phyloP scores from a whole-genome alignment of 31 red algal genomes.

The Odonthalia washingtoniensis region DNA sequence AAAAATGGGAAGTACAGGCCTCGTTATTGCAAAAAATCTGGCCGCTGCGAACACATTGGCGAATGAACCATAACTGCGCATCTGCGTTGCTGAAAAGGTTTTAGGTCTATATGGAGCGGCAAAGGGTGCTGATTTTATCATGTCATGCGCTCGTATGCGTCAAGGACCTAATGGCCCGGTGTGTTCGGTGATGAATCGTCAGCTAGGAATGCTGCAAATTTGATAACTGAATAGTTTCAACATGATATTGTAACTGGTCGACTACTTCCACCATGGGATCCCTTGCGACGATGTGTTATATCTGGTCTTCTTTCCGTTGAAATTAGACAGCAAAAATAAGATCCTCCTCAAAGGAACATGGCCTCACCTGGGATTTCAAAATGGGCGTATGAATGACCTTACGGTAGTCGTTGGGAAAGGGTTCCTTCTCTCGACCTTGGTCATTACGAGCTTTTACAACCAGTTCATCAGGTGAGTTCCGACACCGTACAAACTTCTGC shows the following conservation, averaged over 20 bases:
- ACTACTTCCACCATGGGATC: conserved; percentile 81
- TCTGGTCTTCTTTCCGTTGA: conserved; percentile 80
- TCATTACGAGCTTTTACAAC: conserved; percentile 73
- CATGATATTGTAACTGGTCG: conserved; percentile 81
- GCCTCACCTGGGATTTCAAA: conserved; percentile 65
- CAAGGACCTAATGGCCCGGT: not conserved
- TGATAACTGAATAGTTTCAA: conserved; percentile 69
- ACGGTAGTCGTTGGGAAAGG: conserved; percentile 78
- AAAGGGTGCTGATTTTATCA: conserved; percentile 67
- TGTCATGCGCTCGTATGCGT: conserved; percentile 40
- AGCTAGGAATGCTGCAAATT: no score
- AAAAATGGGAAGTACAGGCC: conserved; percentile 35
- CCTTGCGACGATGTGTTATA: conserved; percentile 74
- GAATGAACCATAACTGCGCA: conserved; percentile 34
- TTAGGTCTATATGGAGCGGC: conserved; percentile 73
- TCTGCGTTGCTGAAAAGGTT: conserved; percentile 55
- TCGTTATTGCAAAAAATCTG: conserved; percentile 48
- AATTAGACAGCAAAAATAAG: conserved; percentile 62
- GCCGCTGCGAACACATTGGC: conserved; percentile 44
- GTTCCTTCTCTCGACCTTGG: conserved; percentile 84
- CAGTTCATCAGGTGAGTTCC: conserved; percentile 25
- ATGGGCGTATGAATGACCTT: conserved; percentile 71
- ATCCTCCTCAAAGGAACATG: conserved; percentile 35
- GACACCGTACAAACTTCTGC: conserved; percentile 20
- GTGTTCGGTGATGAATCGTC: no score